These are phyloP conservation scores for Starmerella geochares DNA, from an alignment of 805 yeast species.

Conservation along the genomic window DNA sequence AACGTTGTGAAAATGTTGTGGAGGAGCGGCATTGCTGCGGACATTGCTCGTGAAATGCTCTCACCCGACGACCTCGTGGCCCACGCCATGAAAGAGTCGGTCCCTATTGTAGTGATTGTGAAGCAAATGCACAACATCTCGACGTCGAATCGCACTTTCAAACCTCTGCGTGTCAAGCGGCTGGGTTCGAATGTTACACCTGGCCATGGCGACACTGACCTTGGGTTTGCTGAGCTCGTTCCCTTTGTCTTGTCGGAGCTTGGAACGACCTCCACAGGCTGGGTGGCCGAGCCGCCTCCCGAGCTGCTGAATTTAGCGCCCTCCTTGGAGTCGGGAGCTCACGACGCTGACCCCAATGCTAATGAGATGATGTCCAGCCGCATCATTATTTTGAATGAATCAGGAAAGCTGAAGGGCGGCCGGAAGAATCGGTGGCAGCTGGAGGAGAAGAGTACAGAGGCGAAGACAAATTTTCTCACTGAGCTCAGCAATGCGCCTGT, in stretches of 20 bases:
- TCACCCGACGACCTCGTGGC: constrained; percentile 55
- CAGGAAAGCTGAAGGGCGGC: constrained; percentile 59
- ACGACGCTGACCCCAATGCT: not conserved
- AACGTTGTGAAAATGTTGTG: constrained; percentile 58
- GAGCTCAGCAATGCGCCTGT: constrained; percentile 59
- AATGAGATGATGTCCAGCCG: not conserved
- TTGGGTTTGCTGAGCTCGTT: constrained; percentile 58
- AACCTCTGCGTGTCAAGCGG: constrained; percentile 65
- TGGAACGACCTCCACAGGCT: not conserved
- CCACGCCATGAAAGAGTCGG: constrained; percentile 58
- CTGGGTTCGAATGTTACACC: constrained; percentile 36
- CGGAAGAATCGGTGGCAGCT: constrained; percentile 67
- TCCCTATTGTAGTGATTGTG: constrained; percentile 65
- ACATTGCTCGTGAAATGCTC: constrained; percentile 35
- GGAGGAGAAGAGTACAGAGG: constrained; percentile 65
- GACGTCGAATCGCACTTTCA: constrained; percentile 43
- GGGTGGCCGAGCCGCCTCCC: not conserved
- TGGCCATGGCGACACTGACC: constrained; percentile 50
- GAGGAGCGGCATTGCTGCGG: constrained; percentile 72
- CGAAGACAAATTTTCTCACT: constrained; percentile 45
- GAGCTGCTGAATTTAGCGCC: not conserved
- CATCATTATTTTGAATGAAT: constrained; percentile 59
- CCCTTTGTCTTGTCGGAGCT: constrained; percentile 34
- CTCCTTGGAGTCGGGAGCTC: not conserved
- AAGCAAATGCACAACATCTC: constrained; percentile 49